Evolutionary conservation across 2,329 filamentous ascomycete species (phyloP).

Genomic region (Verticillium longisporum): DNA sequence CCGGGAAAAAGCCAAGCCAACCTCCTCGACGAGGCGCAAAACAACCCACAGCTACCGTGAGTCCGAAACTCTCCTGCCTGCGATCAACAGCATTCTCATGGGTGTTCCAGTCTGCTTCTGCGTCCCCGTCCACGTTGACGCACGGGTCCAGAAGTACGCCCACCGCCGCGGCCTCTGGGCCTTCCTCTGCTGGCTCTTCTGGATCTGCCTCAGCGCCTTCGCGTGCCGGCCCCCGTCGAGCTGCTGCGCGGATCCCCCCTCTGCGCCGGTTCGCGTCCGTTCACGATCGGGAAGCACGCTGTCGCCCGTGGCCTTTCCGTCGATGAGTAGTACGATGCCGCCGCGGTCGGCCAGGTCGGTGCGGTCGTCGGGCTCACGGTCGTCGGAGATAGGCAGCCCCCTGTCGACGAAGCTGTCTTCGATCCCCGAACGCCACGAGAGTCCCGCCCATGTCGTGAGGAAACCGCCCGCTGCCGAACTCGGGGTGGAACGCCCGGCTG

Average conservation of each 20-base stretch:
- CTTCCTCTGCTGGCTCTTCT: neutral
- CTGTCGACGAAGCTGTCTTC: neutral
- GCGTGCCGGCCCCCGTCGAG: neutral
- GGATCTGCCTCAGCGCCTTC: neutral
- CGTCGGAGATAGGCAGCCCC: neutral
- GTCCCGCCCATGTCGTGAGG: neutral
- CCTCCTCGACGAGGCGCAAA: neutral
- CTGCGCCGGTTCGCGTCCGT: neutral
- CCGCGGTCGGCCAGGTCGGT: neutral
- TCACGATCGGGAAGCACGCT: neutral
- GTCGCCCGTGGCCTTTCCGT: neutral
- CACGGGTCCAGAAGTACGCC: neutral
- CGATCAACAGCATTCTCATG: neutral
- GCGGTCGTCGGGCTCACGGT: neutral
- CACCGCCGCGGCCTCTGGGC: neutral
- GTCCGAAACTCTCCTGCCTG: neutral
- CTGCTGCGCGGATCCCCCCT: neutral
- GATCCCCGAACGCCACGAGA: neutral
- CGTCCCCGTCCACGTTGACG: neutral
- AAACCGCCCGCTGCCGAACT: neutral
- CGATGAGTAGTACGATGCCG: neutral
- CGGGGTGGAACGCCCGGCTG: neutral
- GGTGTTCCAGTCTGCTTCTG: neutral
- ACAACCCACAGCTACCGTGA: neutral
- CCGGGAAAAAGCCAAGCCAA: neutral